Base-by-base conservation (phyloP, 2,329 filamentous ascomycete species). In the Nothophoma quercina region DNA sequence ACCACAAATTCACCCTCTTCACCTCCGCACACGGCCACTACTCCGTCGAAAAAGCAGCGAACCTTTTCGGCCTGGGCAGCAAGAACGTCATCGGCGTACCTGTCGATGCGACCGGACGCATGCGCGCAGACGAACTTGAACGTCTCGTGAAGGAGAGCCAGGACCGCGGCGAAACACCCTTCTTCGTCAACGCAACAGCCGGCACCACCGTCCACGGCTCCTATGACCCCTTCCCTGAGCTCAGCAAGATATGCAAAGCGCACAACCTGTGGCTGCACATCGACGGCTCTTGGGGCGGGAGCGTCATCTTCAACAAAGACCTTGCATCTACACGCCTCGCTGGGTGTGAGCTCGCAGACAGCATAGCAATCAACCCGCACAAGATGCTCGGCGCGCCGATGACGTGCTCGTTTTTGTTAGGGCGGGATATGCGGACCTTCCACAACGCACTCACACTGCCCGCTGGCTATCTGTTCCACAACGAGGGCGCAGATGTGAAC, bases 331-430 rank as follows among this genome's bases (percentile, higher is more conserved):
- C 77, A 46, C 90, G 91, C 69, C 78, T 98, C 8, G 73, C 78
- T 1, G 93, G 93, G 12, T 79, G 83, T 2, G 82, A 92, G 35
- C 81, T 88, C 32, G 95, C 93, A 8, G 84, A 97, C 74, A 91
- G 87, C 12, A 79, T 98, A 30, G 91, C 92, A 2, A 84, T 96
- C 47, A 98, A 96, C 74, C 93, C 95, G 51, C 95, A 99, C 78
- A 98, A 98, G 78, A 98, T 98, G 95, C 84, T 98, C 70, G 91
- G 91, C 52, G 90, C 91, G 2, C 93, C 95, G 0, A 79, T 96
- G 32, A 96, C 93, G 0, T 98, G 93, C 77, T 93, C 89, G 0
- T 97, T 96, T 78, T 83, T 99, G 4, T 82, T 99, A 10, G 88
- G 85, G 0, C 83, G 84, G 2, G 93, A 98, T 70, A 76, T 96